Evolutionary conservation across 306 rosid species (phyloP).

Genomic region (Cotoneaster glaucophyllus): DNA sequence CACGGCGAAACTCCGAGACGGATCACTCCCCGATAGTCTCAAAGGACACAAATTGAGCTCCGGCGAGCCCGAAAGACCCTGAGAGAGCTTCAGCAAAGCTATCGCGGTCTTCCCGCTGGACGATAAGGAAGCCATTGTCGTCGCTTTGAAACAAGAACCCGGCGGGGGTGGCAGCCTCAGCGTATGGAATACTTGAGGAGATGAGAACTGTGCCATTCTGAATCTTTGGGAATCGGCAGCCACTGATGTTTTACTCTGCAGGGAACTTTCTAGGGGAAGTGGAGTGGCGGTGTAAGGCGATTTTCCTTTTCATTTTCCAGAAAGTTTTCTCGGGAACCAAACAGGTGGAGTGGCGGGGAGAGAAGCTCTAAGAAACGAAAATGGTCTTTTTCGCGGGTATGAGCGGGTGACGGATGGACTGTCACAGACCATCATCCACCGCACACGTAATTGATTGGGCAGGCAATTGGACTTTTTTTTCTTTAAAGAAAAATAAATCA

Average conservation of each 20-base stretch:
- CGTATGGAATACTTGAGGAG: constrained; percentile 8
- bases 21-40: neutral
- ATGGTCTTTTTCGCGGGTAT: neutral
- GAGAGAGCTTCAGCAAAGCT: neutral
- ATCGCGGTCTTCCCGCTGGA: neutral
- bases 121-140: constrained; percentile 4
- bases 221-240: neutral
- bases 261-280: neutral
- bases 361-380: neutral
- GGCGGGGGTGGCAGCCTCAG: constrained; percentile 1
- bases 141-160: neutral
- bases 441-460: neutral
- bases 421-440: neutral
- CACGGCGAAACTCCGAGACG: constrained; percentile 7
- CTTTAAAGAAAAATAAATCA: too few relatives aligned
- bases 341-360: constrained; percentile 10
- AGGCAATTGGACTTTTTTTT: too few relatives aligned
- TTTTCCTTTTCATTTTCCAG: neutral
- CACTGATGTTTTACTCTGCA: neutral
- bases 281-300: neutral
- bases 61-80: constrained; percentile 5
- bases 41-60: neutral
- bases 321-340: neutral
- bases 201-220: constrained; percentile 11
- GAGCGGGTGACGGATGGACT: neutral